Conservation (phyloP, 306 rosid species). For the Begonia peltatifolia region DNA sequence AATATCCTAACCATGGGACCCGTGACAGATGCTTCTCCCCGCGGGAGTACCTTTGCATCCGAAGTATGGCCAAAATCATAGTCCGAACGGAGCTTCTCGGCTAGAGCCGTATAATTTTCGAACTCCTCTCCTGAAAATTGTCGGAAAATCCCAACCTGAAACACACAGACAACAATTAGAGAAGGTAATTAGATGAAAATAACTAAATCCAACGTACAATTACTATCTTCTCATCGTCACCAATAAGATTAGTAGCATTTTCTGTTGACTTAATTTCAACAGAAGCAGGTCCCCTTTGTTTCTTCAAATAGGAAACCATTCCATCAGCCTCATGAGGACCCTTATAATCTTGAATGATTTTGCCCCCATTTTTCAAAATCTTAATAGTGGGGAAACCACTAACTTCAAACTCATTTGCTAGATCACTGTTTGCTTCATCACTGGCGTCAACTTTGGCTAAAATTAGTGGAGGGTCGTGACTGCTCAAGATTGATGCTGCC, state of each 20-base stretch:
- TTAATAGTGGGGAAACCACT: conserved; percentile 80
- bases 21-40: conserved; percentile 61
- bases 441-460: conserved; percentile 83
- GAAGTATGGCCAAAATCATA: conserved; percentile 72
- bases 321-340: conserved; percentile 98
- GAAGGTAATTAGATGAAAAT: conserved; percentile 1
- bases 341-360: conserved; percentile 61
- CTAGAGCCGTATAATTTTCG: conserved; percentile 36
- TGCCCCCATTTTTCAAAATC: conserved; percentile 80
- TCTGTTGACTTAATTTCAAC: conserved; percentile 61
- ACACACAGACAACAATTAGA: conserved; percentile 3
- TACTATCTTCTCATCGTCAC: conserved; percentile 35
- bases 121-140: conserved; percentile 74
- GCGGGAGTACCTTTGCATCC: conserved; percentile 74
- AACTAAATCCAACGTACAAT: conserved; percentile 31
- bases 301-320: conserved; percentile 67
- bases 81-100: conserved; percentile 80
- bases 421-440: conserved; percentile 46
- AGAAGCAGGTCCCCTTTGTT: conserved; percentile 81
- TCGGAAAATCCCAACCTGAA: conserved; percentile 75
- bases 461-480: conserved; percentile 47
- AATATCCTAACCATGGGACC: conserved; percentile 69
- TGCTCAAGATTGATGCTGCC: conserved; percentile 76
- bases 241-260: conserved; percentile 41
- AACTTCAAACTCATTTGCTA: conserved; percentile 46